Evolutionary conservation across 192 early-diverging fungal species (phyloP).

Genomic region (Coemansia asiatica): DNA sequence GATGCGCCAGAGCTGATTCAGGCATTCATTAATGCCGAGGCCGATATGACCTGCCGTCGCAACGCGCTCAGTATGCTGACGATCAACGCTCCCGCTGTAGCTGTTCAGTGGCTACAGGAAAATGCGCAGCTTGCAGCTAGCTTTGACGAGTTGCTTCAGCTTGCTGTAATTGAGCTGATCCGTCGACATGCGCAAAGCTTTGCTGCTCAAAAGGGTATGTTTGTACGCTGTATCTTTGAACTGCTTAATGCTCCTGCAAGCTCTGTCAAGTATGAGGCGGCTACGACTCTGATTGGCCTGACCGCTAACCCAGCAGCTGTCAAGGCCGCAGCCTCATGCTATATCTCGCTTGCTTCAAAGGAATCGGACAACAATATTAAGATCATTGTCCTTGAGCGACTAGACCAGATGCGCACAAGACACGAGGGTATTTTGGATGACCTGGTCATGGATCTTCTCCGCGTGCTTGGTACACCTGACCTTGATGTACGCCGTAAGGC

Average conservation of each 20-base stretch:
- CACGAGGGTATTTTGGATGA: conserved; percentile 89
- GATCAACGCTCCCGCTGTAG: conserved; percentile 70
- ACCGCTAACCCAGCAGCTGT: conserved; percentile 87
- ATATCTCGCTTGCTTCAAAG: conserved; percentile 87
- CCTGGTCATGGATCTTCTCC: conserved; percentile 94
- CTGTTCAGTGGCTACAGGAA: conserved; percentile 82
- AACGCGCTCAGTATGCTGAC: conserved; percentile 94
- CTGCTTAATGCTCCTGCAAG: conserved; percentile 77
- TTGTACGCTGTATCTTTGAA: conserved; percentile 88
- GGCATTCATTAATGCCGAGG: conserved; percentile 70
- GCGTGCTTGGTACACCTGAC: conserved; percentile 88
- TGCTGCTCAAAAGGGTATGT: conserved; percentile 84
- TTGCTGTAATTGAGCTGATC: conserved; percentile 92
- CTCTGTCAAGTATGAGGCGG: conserved; percentile 97
- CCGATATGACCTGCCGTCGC: conserved; percentile 87
- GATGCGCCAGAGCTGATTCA: conserved; percentile 91
- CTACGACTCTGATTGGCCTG: conserved; percentile 84
- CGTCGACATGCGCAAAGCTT: conserved; percentile 85
- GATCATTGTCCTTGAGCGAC: conserved; percentile 88
- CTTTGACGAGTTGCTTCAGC: conserved; percentile 91
- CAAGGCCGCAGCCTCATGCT: conserved; percentile 88
- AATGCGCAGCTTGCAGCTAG: conserved; percentile 70
- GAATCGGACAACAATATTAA: conserved; percentile 99
- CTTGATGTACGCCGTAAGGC: conserved; percentile 91
- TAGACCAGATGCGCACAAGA: conserved; percentile 83